Conservation (phyloP, 2,329 filamentous ascomycete species). For the Pseudogymnoascus sp. region DNA sequence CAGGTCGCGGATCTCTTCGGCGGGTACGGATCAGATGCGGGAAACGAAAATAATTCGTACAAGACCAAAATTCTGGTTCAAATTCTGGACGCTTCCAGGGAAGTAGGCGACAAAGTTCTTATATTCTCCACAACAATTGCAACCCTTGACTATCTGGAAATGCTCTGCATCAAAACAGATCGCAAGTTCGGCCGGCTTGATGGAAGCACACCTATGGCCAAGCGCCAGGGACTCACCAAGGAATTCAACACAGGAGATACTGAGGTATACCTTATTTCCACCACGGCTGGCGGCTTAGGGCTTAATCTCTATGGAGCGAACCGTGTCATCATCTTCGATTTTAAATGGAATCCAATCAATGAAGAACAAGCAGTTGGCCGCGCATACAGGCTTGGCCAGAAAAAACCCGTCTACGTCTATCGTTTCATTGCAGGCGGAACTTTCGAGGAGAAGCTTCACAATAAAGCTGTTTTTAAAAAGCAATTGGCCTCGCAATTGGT, state of each 20-base stretch:
- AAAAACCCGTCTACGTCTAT: conserved; percentile 76
- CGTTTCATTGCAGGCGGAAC: conserved; percentile 71
- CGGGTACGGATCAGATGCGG: conserved; percentile 27
- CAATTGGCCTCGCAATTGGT: conserved; percentile 73
- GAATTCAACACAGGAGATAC: conserved; percentile 53
- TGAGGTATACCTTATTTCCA: conserved; percentile 73
- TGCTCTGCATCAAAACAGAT: conserved; percentile 41
- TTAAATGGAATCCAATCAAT: conserved; percentile 67
- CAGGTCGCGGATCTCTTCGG: not conserved
- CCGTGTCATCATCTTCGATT: conserved; percentile 79
- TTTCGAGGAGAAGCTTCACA: conserved; percentile 66
- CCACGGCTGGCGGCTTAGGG: conserved; percentile 70
- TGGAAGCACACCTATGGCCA: conserved; percentile 47
- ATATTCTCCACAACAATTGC: conserved; percentile 68
- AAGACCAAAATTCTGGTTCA: conserved; percentile 59
- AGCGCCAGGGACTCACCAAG: conserved; percentile 56
- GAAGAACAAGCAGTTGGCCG: conserved; percentile 84
- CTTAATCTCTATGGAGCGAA: conserved; percentile 80
- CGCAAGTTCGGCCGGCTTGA: conserved; percentile 55
- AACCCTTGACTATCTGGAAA: conserved; percentile 61
- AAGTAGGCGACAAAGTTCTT: conserved; percentile 62
- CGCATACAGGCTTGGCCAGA: conserved; percentile 77
- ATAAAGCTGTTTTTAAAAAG: conserved; percentile 71
- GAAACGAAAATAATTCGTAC: conserved; percentile 42
- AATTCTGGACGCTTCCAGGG: conserved; percentile 59